A percentile compares a stretch with the other conserved stretches of the same genome.
These are phyloP conservation scores for Stereocaulon alpinum DNA, from an alignment of 495 filamentous ascomycete species.

Conservation along the genomic window DNA sequence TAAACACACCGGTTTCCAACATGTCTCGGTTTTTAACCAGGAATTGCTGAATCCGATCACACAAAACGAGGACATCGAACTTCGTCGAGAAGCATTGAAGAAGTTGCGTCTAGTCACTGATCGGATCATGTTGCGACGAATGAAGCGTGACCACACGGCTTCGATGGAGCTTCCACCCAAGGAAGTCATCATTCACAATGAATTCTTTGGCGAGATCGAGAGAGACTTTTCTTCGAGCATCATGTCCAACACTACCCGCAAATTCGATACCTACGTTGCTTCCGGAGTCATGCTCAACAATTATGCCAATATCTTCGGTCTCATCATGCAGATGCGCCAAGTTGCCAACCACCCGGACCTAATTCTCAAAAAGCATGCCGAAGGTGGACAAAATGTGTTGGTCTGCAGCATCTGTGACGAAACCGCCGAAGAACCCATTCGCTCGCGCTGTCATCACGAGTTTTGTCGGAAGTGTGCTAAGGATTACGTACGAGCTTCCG, in stretches of 20 bases:
- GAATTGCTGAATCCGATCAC: slow-evolving; percentile 80
- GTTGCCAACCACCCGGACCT: slow-evolving; percentile 85
- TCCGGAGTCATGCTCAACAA: slow-evolving; percentile 94
- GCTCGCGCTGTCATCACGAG: slow-evolving; percentile 83
- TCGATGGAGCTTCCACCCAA: slow-evolving; percentile 94
- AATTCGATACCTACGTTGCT: slow-evolving; percentile 91
- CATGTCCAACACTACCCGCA: slow-evolving; percentile 75
- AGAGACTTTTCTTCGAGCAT: slow-evolving; percentile 91
- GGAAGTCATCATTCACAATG: slow-evolving; percentile 79
- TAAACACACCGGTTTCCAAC: slow-evolving; percentile 59
- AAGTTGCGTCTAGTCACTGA: slow-evolving; percentile 82
- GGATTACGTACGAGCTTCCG: slow-evolving; percentile 65
- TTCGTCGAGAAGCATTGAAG: slow-evolving; percentile 54
- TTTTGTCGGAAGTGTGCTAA: slow-evolving; percentile 88
- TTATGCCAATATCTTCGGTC: slow-evolving; percentile 68
- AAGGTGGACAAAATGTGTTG: slow-evolving; percentile 79
- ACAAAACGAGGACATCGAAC: slow-evolving; percentile 36
- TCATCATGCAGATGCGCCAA: slow-evolving; percentile 23
- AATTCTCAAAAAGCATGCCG: slow-evolving; percentile 73
- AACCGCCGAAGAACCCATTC: slow-evolving; percentile 85
- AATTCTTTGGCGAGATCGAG: slow-evolving; percentile 92
- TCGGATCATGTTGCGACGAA: slow-evolving; percentile 84
- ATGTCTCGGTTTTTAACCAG: slow-evolving; percentile 93
- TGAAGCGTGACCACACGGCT: slow-evolving; percentile 83
- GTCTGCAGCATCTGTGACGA: slow-evolving; percentile 94